These are phyloP conservation scores for Coniella vitis DNA, from an alignment of 2,329 filamentous ascomycete species.

Conservation along the genomic window DNA sequence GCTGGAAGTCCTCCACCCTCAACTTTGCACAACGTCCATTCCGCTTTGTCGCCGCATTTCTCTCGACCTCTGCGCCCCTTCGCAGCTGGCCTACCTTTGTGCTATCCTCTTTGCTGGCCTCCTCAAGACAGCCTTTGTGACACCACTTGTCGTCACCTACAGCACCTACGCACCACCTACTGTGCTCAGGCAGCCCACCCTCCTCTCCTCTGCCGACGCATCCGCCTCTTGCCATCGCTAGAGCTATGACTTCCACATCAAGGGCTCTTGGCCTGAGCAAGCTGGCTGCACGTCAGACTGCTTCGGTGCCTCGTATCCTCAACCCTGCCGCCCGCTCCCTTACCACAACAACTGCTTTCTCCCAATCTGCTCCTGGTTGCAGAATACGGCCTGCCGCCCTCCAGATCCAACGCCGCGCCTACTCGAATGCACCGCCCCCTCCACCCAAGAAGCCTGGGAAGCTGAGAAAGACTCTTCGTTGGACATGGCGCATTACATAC, in stretches of 20 bases:
- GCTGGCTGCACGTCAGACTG: slow-evolving; percentile 23
- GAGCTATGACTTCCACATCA: slow-evolving; percentile 27
- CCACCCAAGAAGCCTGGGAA: slow-evolving; percentile 47
- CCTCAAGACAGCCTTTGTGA: background rate
- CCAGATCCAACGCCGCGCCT: slow-evolving; percentile 23
- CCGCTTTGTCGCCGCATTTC: no score
- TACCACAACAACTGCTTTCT: slow-evolving; percentile 12
- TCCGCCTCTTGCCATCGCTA: slow-evolving; percentile 11
- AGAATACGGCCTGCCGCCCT: slow-evolving; percentile 20
- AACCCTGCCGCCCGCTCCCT: slow-evolving; percentile 20
- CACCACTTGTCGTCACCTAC: background rate
- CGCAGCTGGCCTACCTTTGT: no score
- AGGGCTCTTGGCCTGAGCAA: slow-evolving; percentile 25
- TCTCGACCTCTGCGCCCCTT: no score
- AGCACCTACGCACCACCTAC: background rate
- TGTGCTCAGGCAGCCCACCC: background rate
- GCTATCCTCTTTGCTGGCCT: no score
- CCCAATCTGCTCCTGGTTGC: slow-evolving; percentile 18
- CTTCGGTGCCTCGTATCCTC: slow-evolving; percentile 22
- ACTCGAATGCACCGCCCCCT: slow-evolving; percentile 28
- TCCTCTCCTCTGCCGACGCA: background rate
- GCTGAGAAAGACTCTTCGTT: slow-evolving; percentile 64
- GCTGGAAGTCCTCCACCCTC: no score
- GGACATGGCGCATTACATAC: slow-evolving; percentile 78
- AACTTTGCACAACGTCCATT: no score